Evolutionary conservation across 495 filamentous ascomycete genomes (phyloP).

Genomic region (Annulohypoxylon moriforme): DNA sequence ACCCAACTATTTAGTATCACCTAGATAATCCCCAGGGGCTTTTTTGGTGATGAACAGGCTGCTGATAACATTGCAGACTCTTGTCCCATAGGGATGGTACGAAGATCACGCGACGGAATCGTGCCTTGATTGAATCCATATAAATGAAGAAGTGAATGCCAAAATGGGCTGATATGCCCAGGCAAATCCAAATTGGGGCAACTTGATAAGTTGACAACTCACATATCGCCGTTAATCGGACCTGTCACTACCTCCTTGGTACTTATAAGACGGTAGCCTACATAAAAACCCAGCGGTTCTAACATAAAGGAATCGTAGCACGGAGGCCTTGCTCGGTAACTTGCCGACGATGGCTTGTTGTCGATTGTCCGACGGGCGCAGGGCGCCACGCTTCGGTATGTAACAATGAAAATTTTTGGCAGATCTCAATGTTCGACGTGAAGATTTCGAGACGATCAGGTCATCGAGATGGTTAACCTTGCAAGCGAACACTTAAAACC

Average conservation of each 20-base stretch:
- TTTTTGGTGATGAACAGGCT: constrained; percentile 6
- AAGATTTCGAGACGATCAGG: background rate
- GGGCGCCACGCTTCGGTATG: constrained; percentile 19
- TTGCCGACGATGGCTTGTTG: constrained; percentile 23
- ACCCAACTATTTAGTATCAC: background rate
- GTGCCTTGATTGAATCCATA: background rate
- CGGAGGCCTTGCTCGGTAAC: constrained; percentile 25
- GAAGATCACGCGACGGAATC: constrained; percentile 34
- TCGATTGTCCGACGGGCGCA: constrained; percentile 15
- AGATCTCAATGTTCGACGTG: constrained; percentile 5
- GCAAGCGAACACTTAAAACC: background rate
- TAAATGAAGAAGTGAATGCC: constrained; percentile 7
- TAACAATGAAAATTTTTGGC: background rate
- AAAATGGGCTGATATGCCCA: constrained; percentile 21
- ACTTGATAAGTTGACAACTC: constrained; percentile 14
- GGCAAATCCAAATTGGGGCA: background rate
- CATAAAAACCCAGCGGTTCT: constrained; percentile 13
- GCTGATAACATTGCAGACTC: constrained; percentile 5
- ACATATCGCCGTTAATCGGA: constrained; percentile 19
- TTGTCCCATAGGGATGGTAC: constrained; percentile 23
- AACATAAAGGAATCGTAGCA: constrained; percentile 10
- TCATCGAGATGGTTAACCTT: constrained; percentile 7
- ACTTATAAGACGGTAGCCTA: constrained; percentile 23
- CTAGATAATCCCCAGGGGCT: no score
- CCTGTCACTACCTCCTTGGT: constrained; percentile 6